phyloP scores from a whole-genome alignment of 164 flowering plant genomes.

The Vitis amurensis region DNA sequence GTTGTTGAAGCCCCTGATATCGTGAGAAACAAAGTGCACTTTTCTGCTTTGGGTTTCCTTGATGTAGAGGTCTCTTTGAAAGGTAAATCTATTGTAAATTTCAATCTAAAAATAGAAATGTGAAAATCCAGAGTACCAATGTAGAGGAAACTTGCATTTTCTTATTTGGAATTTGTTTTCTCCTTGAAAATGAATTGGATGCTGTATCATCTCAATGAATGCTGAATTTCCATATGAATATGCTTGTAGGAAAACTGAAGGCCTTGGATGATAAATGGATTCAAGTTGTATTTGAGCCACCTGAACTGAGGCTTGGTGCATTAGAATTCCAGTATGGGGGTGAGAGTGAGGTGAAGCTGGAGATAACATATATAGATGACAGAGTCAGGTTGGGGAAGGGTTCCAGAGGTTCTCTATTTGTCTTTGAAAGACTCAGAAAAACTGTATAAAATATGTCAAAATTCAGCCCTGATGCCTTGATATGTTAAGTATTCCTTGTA shows the following conservation, averaged over 20 bases:
- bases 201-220: background rate
- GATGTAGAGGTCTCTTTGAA: constrained; percentile 89
- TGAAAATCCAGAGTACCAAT: background rate
- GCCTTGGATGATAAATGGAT: constrained; percentile 81
- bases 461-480: background rate
- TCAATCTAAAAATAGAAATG: background rate
- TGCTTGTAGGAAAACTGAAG: constrained; percentile 57
- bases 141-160: background rate
- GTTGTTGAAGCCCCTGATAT: constrained; percentile 81
- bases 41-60: constrained; percentile 70
- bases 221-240: background rate
- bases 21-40: constrained; percentile 75
- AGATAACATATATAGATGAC: constrained; percentile 84
- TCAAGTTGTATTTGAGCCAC: constrained; percentile 89
- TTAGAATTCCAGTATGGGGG: constrained; percentile 73
- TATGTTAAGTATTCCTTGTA: no score
- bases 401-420: constrained; percentile 87
- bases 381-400: constrained; percentile 84
- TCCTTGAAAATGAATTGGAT: no score
- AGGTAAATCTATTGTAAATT: constrained; percentile 37
- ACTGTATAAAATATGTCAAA: background rate
- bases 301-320: constrained; percentile 79
- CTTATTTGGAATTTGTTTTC: no score
- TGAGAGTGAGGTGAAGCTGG: constrained; percentile 86
- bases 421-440: constrained; percentile 59